Percentiles rank a stretch among this genome's conserved stretches.
Evolutionary conservation across 176 grass and related monocot genomes (phyloP).

Genomic region (Musa itinerans): DNA sequence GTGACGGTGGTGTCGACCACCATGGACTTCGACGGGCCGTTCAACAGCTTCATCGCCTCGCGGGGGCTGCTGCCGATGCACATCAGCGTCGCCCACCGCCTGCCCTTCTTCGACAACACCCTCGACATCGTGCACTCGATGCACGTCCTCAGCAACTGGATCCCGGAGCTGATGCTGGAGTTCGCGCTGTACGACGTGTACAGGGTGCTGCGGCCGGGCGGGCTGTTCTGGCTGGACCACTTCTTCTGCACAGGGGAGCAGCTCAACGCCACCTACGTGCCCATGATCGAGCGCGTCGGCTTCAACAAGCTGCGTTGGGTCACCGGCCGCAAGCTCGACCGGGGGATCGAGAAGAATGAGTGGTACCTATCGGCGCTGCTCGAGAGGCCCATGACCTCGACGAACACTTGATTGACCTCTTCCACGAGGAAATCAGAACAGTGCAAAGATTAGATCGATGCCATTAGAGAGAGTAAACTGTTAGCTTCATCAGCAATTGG

Average conservation of each 20-base stretch:
- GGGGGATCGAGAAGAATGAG: slow-evolving; percentile 63
- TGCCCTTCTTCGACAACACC: slow-evolving; percentile 57
- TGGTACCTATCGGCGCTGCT: slow-evolving; percentile 84
- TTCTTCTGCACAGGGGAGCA: slow-evolving; percentile 66
- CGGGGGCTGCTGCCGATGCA: slow-evolving; percentile 64
- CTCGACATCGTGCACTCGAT: slow-evolving; percentile 81
- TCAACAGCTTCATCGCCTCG: slow-evolving; percentile 66
- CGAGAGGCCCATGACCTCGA: slow-evolving; percentile 63
- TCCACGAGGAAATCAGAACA: too few relatives aligned
- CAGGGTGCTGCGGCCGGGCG: slow-evolving; percentile 63
- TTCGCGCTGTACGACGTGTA: slow-evolving; percentile 60
- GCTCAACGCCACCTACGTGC: slow-evolving; percentile 65
- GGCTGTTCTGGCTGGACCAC: slow-evolving; percentile 84
- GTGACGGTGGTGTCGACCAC: slow-evolving; percentile 74
- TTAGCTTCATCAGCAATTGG: too few relatives aligned
- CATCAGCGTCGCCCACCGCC: slow-evolving; percentile 53
- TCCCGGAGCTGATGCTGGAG: slow-evolving; percentile 58
- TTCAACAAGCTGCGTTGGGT: slow-evolving; percentile 57
- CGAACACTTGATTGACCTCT: not conserved
- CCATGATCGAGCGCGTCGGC: slow-evolving; percentile 52
- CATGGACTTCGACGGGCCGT: slow-evolving; percentile 65
- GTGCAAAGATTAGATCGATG: too few relatives aligned
- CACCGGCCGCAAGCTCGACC: slow-evolving; percentile 56
- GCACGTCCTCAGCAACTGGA: slow-evolving; percentile 64
- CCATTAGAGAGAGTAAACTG: too few relatives aligned